Percentiles rank a stretch among this genome's conserved stretches.
Evolutionary conservation across 208 protist genomes (phyloP).

Genomic region (Trypanosoma congolense): DNA sequence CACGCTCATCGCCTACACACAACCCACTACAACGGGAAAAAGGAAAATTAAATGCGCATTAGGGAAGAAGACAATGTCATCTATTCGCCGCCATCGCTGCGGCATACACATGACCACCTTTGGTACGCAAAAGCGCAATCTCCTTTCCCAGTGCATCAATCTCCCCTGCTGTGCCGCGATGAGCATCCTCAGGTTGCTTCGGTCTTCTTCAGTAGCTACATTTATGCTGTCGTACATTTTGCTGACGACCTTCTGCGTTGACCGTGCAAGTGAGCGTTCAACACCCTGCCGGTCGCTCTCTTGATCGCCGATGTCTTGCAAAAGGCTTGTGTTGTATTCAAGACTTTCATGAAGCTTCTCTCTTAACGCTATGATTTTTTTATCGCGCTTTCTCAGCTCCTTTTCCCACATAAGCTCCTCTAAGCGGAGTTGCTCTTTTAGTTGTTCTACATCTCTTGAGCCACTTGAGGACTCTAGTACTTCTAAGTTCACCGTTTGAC

Average conservation of each 20-base stretch:
- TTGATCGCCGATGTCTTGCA: slow-evolving; percentile 83
- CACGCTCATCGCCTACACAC: no score
- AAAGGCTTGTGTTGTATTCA: slow-evolving; percentile 79
- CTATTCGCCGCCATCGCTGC: slow-evolving; percentile 24
- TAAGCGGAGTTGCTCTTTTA: slow-evolving; percentile 84
- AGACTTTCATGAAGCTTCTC: slow-evolving; percentile 57
- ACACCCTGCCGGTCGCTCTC: slow-evolving; percentile 71
- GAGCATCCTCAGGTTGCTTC: slow-evolving; percentile 74
- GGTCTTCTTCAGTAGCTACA: slow-evolving; percentile 78
- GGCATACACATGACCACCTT: slow-evolving; percentile 90
- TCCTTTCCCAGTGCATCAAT: slow-evolving; percentile 91
- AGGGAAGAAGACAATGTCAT: no score
- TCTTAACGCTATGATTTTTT: slow-evolving; percentile 62
- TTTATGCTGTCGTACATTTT: slow-evolving; percentile 54
- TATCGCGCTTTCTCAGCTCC: slow-evolving; percentile 56
- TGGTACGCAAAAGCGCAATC: slow-evolving; percentile 89
- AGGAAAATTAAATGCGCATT: no score
- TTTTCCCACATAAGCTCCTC: slow-evolving; percentile 78
- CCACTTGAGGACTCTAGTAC: slow-evolving; percentile 83
- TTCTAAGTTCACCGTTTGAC: slow-evolving; percentile 90
- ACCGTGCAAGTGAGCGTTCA: slow-evolving; percentile 62
- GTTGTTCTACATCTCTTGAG: slow-evolving; percentile 82
- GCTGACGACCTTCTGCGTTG: slow-evolving; percentile 66
- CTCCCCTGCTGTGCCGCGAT: slow-evolving; percentile 88
- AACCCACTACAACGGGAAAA: no score